phyloP scores from a whole-genome alignment of 225 moss, liverwort and hornwort genomes.

The Marchantia polymorpha region DNA sequence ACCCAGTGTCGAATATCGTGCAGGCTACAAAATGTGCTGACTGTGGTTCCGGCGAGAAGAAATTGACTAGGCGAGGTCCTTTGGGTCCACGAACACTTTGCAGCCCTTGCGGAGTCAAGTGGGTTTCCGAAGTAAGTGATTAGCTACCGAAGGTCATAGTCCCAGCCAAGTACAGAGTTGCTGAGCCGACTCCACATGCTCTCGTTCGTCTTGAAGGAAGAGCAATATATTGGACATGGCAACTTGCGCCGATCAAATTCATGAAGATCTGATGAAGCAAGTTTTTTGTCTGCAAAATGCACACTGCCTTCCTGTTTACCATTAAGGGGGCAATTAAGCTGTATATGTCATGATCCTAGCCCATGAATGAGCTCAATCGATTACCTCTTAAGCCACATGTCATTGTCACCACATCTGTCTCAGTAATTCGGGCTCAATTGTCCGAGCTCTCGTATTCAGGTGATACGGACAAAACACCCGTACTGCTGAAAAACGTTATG shows the following conservation, averaged over 20 bases:
- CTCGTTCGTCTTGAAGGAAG: background rate
- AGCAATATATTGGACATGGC: background rate
- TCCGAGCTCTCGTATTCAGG: no score
- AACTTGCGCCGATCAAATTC: background rate
- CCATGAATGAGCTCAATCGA: no score
- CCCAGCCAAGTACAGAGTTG: background rate
- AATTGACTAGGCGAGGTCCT: slow-evolving; percentile 11
- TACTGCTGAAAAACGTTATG: no score
- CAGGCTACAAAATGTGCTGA: slow-evolving; percentile 15
- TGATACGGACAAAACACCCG: no score
- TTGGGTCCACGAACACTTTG: slow-evolving; percentile 26
- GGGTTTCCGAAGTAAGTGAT: slow-evolving; percentile 17
- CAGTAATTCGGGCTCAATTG: no score
- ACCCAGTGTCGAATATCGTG: background rate
- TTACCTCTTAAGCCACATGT: no score
- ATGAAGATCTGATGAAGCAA: background rate
- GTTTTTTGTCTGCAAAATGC: no score
- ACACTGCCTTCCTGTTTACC: no score
- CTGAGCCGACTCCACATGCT: background rate
- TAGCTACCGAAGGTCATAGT: background rate
- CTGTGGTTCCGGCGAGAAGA: slow-evolving; percentile 11
- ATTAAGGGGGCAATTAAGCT: no score
- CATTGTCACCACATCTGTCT: no score
- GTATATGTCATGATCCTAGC: no score
- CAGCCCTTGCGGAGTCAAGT: slow-evolving; percentile 29